These are phyloP conservation scores for Noccaea caerulescens DNA, from an alignment of 345 rosid species.

Conservation along the genomic window DNA sequence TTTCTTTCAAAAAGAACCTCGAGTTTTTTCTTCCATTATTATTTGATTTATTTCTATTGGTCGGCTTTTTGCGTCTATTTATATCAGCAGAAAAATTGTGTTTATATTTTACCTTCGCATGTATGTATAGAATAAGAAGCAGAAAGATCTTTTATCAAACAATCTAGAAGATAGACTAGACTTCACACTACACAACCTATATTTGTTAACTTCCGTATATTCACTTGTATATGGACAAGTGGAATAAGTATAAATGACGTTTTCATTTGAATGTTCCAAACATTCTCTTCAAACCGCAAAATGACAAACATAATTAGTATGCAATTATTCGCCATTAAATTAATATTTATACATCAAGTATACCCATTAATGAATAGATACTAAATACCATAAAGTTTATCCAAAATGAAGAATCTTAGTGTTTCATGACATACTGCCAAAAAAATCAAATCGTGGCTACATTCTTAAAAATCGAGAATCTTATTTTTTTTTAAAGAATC, in stretches of 20 bases:
- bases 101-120: too few species aligned
- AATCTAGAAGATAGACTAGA: neutral
- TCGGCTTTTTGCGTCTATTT: neutral
- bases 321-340: slow-evolving; percentile 19
- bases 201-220: neutral
- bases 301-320: slow-evolving; percentile 41
- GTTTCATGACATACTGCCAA: slow-evolving; percentile 17
- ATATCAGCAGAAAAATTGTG: neutral
- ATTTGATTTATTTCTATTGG: too few species aligned
- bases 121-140: neutral
- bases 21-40: neutral
- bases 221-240: slow-evolving; percentile 1
- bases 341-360: neutral
- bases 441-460: neutral
- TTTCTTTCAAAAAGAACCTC: neutral
- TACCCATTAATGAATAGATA: neutral
- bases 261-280: slow-evolving; percentile 43
- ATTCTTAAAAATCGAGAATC: neutral
- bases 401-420: neutral
- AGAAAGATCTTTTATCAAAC: neutral
- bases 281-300: slow-evolving; percentile 50
- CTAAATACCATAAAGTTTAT: neutral
- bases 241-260: neutral
- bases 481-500: neutral
- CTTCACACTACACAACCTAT: neutral